Percentiles rank a stretch among this genome's conserved stretches.
Evolutionary conservation across 2,329 filamentous ascomycete genomes (phyloP).

Genomic region (Colletotrichum melonis): DNA sequence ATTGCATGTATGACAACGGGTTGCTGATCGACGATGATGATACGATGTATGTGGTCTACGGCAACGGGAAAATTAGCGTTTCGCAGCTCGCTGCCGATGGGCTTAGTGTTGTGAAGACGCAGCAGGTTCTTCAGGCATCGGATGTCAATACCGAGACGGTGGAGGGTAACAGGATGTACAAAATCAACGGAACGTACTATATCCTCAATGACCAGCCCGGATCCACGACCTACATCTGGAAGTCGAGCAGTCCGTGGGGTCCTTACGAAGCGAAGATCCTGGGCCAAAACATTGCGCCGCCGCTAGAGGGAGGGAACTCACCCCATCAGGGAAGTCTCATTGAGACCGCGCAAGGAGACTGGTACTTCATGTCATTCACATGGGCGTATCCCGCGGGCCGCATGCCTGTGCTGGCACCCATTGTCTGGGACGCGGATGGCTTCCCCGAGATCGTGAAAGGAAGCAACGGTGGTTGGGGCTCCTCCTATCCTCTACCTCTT

Average conservation of each 20-base stretch:
- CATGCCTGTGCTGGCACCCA: constrained; percentile 66
- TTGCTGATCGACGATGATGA: constrained; percentile 70
- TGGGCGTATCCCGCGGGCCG: constrained; percentile 67
- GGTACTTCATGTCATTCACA: constrained; percentile 70
- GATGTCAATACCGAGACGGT: constrained; percentile 49
- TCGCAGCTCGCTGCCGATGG: constrained; percentile 63
- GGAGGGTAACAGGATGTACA: constrained; percentile 68
- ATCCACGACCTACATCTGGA: constrained; percentile 59
- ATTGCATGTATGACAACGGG: constrained; percentile 69
- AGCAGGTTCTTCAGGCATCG: constrained; percentile 55
- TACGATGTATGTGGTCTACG: constrained; percentile 68
- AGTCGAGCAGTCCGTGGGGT: constrained; percentile 61
- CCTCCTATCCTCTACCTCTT: constrained; percentile 53
- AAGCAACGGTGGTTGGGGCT: constrained; percentile 59
- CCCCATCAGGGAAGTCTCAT: constrained; percentile 69
- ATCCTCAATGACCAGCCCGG: constrained; percentile 62
- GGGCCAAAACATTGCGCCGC: constrained; percentile 52
- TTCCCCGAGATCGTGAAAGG: constrained; percentile 58
- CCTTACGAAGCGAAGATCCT: constrained; percentile 61
- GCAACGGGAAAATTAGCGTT: constrained; percentile 59
- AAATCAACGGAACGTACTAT: constrained; percentile 66
- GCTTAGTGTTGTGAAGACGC: constrained; percentile 54
- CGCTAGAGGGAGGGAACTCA: constrained; percentile 56
- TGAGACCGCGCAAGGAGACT: constrained; percentile 60
- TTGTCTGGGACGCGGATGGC: constrained; percentile 63